Base-by-base conservation (phyloP, 2,329 filamentous ascomycete genomes). In the Talaromyces sp. region DNA sequence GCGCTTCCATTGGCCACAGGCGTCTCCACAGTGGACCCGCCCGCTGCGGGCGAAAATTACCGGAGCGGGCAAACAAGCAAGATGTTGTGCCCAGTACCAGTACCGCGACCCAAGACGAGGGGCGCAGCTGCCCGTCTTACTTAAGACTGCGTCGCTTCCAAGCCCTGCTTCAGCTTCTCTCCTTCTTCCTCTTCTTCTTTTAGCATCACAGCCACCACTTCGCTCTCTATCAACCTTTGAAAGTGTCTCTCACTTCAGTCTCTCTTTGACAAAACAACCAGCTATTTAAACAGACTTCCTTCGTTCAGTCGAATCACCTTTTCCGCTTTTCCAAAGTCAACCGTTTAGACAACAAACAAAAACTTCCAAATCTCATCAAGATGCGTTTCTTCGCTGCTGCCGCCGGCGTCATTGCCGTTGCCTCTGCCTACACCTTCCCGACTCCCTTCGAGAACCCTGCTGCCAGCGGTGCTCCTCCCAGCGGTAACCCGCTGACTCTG, bases 401-500 rank as follows among this genome's bases (percentile, higher is more conserved):
- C 65, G 70, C 76, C 47, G 70, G 74, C 69, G 69, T 80, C 58
- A 71, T 69, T 65, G 75, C 76, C 66, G 61, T 76, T 56, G 75
- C 71, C 56, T 69, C 76, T 59, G 75, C 76, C 64, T 68, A 72
- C 71, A 74, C 71, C 30, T 61, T 57, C 54, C 61, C 57, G 30
- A 63, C 57, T 55, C 55, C 55, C 57, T 63, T 57, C 27, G 44
- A 27, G 18, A 66, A 40, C 75, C 76, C 64, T 69, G 78, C 68
- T 73, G 74, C 73, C 56, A 53, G 40, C 34, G 61, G 50, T 59
- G 62, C 73, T 63, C 3, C 51, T 23, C 77, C 76, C 40, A 58
- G 61, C 57, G 85, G 84, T 69, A 88, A 88, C 73, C 75, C 85
- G 57, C 83, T 87, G 75, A 67, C 67, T 64, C 73, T 71, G 27